Conservation (phyloP, 2,329 filamentous ascomycete species). For the Cryphonectria japonica region DNA sequence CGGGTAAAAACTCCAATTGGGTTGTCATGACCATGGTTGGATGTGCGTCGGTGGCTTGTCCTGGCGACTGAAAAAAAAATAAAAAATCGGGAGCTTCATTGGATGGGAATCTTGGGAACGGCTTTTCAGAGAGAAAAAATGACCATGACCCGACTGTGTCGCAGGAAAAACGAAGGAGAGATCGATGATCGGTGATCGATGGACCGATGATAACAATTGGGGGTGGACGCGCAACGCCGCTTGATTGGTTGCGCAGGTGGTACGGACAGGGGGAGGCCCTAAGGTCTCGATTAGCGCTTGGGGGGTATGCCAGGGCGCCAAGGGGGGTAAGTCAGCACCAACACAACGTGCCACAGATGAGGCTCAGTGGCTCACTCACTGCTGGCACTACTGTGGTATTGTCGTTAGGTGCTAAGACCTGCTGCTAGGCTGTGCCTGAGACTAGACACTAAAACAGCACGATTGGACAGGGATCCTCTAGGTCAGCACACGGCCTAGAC, state of each 20-base stretch:
- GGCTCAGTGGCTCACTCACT: neutral
- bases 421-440: neutral
- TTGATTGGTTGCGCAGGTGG: neutral
- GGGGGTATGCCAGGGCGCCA: neutral
- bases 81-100: neutral
- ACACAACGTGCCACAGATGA: neutral
- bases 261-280: neutral
- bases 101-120: neutral
- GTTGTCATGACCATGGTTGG: neutral
- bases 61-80: neutral
- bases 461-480: neutral
- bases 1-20: neutral
- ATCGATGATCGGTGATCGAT: neutral
- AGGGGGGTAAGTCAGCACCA: neutral
- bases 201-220: neutral
- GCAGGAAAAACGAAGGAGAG: neutral
- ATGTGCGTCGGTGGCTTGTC: neutral
- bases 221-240: slow-evolving; percentile 3
- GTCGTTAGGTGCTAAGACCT: neutral
- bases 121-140: neutral
- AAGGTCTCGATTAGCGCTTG: neutral
- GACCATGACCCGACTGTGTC: neutral
- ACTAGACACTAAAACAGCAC: neutral
- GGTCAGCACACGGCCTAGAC: neutral
- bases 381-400: neutral